Conservation (phyloP, 1,284 basidiomycete species). For the Clitocybe nebularis region DNA sequence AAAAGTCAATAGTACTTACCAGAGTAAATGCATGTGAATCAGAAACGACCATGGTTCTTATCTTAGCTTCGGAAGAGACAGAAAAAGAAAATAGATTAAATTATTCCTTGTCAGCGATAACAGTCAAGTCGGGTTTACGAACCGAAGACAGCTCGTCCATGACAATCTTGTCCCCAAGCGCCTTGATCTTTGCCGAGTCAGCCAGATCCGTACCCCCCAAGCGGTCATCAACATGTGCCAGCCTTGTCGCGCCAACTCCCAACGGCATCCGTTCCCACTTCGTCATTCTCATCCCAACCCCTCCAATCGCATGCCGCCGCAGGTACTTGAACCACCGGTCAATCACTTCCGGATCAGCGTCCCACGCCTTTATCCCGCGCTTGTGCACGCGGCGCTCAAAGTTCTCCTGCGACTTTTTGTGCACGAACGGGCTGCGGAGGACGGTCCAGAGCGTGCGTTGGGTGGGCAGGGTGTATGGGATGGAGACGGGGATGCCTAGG, state of each 20-base stretch:
- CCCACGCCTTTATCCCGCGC: slow-evolving; percentile 87
- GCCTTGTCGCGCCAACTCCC: slow-evolving; percentile 52
- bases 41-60: too few relatives aligned
- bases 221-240: slow-evolving; percentile 33
- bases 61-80: too few relatives aligned
- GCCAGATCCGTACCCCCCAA: slow-evolving; percentile 19
- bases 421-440: slow-evolving; percentile 80
- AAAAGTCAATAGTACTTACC: too few relatives aligned
- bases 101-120: background rate
- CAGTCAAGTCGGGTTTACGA: background rate
- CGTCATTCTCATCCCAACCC: slow-evolving; percentile 83
- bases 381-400: slow-evolving; percentile 86
- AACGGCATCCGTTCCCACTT: slow-evolving; percentile 73
- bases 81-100: background rate
- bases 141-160: slow-evolving; percentile 32
- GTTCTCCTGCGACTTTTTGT: slow-evolving; percentile 97
- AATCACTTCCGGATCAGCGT: slow-evolving; percentile 78
- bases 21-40: too few relatives aligned
- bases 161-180: slow-evolving; percentile 44
- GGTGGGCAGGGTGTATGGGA: slow-evolving; percentile 69
- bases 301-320: slow-evolving; percentile 72
- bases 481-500: slow-evolving; percentile 80
- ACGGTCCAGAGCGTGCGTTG: slow-evolving; percentile 87
- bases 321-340: slow-evolving; percentile 84
- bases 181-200: slow-evolving; percentile 31